Evolutionary conservation across 2,329 filamentous ascomycete genomes (phyloP), one percentile per base, ranked within the genome.

Genomic region (Madurella fahalii): DNA sequence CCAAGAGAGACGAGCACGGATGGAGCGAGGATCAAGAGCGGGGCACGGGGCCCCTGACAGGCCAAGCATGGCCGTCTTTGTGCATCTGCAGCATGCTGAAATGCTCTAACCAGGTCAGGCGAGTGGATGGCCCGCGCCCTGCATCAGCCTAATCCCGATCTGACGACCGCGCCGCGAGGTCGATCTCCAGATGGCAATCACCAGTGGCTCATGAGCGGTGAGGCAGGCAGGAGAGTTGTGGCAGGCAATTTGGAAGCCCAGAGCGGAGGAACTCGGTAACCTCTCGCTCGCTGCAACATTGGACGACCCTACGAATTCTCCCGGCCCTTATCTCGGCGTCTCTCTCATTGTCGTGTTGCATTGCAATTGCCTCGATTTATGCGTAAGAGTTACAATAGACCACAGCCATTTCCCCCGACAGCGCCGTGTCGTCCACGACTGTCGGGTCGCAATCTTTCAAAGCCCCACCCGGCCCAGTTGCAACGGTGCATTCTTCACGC

Each of bases 1-100:
- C 56, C 53, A 45, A 57, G 59, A 52, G 51, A 45, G 58, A 61
- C 58, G 52, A 40, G 52, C 58, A 50, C 42, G 43, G 56, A 58
- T 58, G 60, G 53, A 58, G 56, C 50, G 56, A 56, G 53, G 56
- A 60, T 53, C 50, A 55, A 53, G 53, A 37, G 40, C 16, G 47
- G 37, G 54, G 12, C 47, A 50, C 52, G 40, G 40, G 53, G 48
- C 54, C 54, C 57, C 53, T 55, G 56, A 49, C 55, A 39, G 37
- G 43, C 40, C 25, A 25, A 53, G 50, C 53, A 39, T 52, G 40
- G 52, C 46, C 50, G 56, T 53, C 54, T 53, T 56, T 18, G 59
- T 47, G 51, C 51, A 58, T 51, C 42, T 56, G 55, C 57, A 58
- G 55, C 53, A 32, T 41, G 43, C 46, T 34, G 32, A 43, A 40